Conservation (phyloP, 441 rosid species). For the Populus hybrid region DNA sequence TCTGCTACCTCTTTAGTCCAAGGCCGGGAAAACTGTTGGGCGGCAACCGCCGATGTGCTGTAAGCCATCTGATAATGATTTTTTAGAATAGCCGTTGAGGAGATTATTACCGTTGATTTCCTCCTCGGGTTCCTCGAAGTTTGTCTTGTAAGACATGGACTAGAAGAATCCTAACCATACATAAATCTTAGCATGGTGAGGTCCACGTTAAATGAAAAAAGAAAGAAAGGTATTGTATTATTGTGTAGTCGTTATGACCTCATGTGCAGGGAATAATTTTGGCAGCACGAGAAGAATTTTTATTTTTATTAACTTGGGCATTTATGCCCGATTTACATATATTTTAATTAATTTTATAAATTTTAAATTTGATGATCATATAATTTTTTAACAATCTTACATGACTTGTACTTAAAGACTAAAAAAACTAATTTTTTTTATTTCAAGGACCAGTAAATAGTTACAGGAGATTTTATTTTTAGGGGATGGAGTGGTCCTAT, state of each 20-base stretch:
- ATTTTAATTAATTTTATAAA: no score
- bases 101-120: slow-evolving; percentile 45
- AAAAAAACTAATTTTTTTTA: no score
- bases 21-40: slow-evolving; percentile 48
- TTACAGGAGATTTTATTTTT: not conserved
- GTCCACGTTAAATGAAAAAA: not conserved
- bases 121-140: slow-evolving; percentile 26
- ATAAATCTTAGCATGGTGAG: slow-evolving; percentile 32
- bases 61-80: slow-evolving; percentile 46
- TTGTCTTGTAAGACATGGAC: slow-evolving; percentile 17
- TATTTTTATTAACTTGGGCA: no score
- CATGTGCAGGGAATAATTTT: slow-evolving; percentile 11
- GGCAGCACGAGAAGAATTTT: not conserved
- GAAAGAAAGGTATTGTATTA: not conserved
- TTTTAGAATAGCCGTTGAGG: slow-evolving; percentile 41
- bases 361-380: no score
- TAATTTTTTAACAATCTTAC: no score
- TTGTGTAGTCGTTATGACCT: slow-evolving; percentile 2
- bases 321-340: no score
- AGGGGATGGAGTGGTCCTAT: not conserved
- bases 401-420: no score
- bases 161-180: slow-evolving; percentile 47
- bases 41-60: slow-evolving; percentile 69
- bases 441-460: no score
- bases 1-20: slow-evolving; percentile 37